phyloP scores from a whole-genome alignment of 805 yeast species.

The Metschnikowia santaceciliae region DNA sequence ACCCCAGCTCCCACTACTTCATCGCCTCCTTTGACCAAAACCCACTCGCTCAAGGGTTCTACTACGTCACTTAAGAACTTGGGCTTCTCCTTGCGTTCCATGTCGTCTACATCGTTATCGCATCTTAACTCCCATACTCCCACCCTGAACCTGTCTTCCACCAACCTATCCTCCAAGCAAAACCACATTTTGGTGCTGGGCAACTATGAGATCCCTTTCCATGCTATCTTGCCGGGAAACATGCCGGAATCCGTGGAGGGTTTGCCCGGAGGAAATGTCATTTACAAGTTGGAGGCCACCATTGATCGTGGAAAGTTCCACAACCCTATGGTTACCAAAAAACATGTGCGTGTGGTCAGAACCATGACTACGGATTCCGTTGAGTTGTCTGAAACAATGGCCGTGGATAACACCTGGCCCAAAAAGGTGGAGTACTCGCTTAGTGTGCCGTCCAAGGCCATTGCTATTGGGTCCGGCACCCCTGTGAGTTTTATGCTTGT shows the following conservation, averaged over 20 bases:
- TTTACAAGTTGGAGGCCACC: slow-evolving; percentile 70
- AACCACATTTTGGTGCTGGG: slow-evolving; percentile 57
- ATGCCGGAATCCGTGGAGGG: slow-evolving; percentile 89
- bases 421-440: slow-evolving; percentile 85
- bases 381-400: slow-evolving; percentile 85
- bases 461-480: slow-evolving; percentile 80
- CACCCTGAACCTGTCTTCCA: slow-evolving; percentile 21
- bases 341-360: slow-evolving; percentile 75
- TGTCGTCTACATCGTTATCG: slow-evolving; percentile 29
- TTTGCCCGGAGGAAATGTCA: slow-evolving; percentile 69
- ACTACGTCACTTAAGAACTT: slow-evolving; percentile 40
- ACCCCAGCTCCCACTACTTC: neutral
- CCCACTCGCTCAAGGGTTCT: slow-evolving; percentile 36
- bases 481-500: slow-evolving; percentile 68
- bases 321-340: slow-evolving; percentile 58
- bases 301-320: slow-evolving; percentile 81
- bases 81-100: slow-evolving; percentile 29
- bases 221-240: slow-evolving; percentile 77
- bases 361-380: slow-evolving; percentile 84
- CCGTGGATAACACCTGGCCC: slow-evolving; percentile 96
- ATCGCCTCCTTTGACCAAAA: slow-evolving; percentile 10
- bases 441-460: slow-evolving; percentile 80
- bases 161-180: slow-evolving; percentile 24
- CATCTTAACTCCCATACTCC: slow-evolving; percentile 10
- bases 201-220: slow-evolving; percentile 87